Conservation (phyloP, 257 asterid genomes). For the Ballota nigra region DNA sequence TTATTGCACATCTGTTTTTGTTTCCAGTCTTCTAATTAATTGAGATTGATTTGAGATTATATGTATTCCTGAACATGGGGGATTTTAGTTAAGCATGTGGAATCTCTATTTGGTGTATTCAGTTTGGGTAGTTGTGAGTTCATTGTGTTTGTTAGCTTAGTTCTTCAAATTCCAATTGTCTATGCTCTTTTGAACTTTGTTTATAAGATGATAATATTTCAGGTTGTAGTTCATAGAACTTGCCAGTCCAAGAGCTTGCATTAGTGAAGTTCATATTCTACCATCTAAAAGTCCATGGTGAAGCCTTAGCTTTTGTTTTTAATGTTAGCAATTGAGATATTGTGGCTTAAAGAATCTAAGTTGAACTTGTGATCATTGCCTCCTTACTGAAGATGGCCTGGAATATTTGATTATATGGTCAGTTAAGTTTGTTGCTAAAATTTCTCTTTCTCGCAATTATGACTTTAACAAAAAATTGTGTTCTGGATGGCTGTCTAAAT, state of each 20-base stretch:
- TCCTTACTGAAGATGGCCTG: too few relatives aligned
- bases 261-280: background rate
- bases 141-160: background rate
- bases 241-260: background rate
- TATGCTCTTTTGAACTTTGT: background rate
- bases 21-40: too few relatives aligned
- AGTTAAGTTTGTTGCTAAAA: too few relatives aligned
- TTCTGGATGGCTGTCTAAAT: background rate
- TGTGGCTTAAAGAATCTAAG: background rate
- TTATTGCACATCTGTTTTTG: background rate
- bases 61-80: background rate
- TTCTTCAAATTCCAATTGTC: background rate
- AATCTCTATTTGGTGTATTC: too few relatives aligned
- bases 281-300: background rate
- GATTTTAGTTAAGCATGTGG: too few relatives aligned
- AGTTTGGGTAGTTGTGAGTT: background rate
- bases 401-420: too few relatives aligned
- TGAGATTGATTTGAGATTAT: background rate
- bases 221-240: too few relatives aligned
- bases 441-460: too few relatives aligned
- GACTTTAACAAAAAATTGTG: background rate
- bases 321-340: slow-evolving; percentile 2
- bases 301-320: background rate
- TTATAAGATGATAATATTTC: background rate
- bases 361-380: background rate